A percentile compares a stretch with the other conserved stretches of the same genome.
phyloP scores from a whole-genome alignment of 176 grass and related monocot species.

The Cenchrus americanus region DNA sequence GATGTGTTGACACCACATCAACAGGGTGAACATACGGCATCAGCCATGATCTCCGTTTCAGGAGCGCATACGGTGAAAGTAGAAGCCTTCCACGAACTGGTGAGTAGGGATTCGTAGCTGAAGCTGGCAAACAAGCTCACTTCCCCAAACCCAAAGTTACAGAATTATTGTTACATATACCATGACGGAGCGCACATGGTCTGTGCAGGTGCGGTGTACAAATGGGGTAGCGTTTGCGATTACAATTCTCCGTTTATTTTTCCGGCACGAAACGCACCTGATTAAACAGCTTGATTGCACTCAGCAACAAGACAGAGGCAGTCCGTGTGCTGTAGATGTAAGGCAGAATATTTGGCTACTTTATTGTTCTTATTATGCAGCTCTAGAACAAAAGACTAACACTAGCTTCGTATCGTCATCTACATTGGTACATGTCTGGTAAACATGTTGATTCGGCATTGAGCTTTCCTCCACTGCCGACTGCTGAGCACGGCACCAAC shows the following conservation, averaged over 20 bases:
- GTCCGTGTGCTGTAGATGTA: slow-evolving; percentile 11
- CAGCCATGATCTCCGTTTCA: slow-evolving; percentile 28
- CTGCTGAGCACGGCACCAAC: too few relatives aligned
- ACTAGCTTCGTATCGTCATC: background rate
- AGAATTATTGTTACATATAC: background rate
- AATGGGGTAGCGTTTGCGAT: background rate
- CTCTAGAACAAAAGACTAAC: background rate
- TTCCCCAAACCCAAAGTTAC: slow-evolving; percentile 51
- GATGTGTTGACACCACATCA: too few relatives aligned
- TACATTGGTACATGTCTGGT: background rate
- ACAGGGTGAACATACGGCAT: too few relatives aligned
- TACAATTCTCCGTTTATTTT: background rate
- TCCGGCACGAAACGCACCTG: background rate
- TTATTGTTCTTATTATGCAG: too few relatives aligned
- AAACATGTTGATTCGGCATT: background rate
- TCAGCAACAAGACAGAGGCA: background rate
- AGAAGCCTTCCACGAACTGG: too few relatives aligned
- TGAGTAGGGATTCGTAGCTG: too few relatives aligned
- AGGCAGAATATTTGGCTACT: too few relatives aligned
- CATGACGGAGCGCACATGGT: background rate
- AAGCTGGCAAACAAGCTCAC: slow-evolving; percentile 72
- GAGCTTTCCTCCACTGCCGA: background rate
- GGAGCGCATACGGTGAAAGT: slow-evolving; percentile 89
- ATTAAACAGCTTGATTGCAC: background rate
- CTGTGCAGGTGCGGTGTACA: slow-evolving; percentile 40